Conservation (phyloP, 768 basidiomycete species). For the Bullera alba region DNA sequence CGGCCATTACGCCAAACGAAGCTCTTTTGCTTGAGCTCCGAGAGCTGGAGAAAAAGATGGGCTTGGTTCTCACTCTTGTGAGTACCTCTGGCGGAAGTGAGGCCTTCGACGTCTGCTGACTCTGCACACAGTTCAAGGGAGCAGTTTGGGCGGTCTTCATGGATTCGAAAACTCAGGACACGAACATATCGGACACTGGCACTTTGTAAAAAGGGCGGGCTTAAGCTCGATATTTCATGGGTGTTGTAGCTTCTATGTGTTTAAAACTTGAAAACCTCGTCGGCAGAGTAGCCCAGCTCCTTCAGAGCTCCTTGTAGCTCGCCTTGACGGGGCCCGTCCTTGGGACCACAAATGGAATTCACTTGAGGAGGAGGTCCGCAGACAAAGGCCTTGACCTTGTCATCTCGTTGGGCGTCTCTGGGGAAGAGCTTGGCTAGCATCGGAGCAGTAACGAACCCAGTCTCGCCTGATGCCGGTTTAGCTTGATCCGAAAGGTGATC, state of each 20-base stretch:
- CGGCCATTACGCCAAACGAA: constrained; percentile 72
- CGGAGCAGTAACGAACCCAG: constrained; percentile 68
- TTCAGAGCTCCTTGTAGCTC: constrained; percentile 73
- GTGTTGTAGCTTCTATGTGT: neutral
- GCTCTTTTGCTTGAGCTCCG: constrained; percentile 67
- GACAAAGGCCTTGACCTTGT: constrained; percentile 81
- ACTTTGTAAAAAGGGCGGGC: too few species aligned
- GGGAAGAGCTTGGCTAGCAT: constrained; percentile 68
- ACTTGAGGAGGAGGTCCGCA: constrained; percentile 86
- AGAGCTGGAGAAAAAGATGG: constrained; percentile 86
- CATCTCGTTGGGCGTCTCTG: constrained; percentile 55
- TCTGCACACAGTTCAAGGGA: constrained; percentile 69
- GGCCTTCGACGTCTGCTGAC: neutral
- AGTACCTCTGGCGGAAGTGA: constrained; percentile 28
- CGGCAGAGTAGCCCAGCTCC: constrained; percentile 73
- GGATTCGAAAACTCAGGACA: constrained; percentile 29
- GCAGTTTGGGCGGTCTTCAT: constrained; percentile 87
- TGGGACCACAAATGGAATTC: constrained; percentile 78
- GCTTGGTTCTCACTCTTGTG: constrained; percentile 84
- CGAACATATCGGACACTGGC: too few species aligned
- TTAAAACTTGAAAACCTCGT: constrained; percentile 63
- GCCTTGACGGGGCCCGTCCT: constrained; percentile 81
- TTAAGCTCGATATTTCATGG: too few species aligned
- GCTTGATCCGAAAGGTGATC: neutral
- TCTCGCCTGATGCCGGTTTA: constrained; percentile 50